Evolutionary conservation across 139 green algal genomes (phyloP), one percentile per base, ranked within the genome.

Genomic region (Zygnema circumcarinatum): DNA sequence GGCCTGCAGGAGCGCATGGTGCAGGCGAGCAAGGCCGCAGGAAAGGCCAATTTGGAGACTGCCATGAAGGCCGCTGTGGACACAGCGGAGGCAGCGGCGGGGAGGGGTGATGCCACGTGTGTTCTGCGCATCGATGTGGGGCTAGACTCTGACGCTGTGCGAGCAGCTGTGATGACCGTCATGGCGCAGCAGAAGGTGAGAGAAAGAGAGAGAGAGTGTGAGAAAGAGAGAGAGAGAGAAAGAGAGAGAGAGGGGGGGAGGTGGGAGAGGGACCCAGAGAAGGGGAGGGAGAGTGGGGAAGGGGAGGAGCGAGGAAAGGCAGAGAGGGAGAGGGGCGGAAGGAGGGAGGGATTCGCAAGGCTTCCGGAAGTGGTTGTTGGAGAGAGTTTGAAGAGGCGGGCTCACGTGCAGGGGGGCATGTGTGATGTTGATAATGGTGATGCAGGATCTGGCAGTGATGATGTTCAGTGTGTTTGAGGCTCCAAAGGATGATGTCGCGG

Each of bases 21-120:
- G 76, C 94, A 96, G 25, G 92, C 90, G 22, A 73, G 94, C 56
- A 98, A 98, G 93, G 92, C 85, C 35, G 93, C 91, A 20, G 93
- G 93, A 0, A 94, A 93, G 0, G 94, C 90, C 38, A 98, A 96
- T 91, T 95, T 96, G 74, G 81, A 92, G 69, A 67, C 76, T 31
- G 94, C 93, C 21, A 88, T 95, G 73, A 47, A 74, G 35, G 74
- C 62, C 2, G 90, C 89, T 2, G 74, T 91, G 1, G 81, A 88
- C 73, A n/a, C 31, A 3, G 90, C 85, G 2, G 88, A 40, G 36
- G 86, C 78, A n/a, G 76, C 91, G 3, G 91, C 86, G 0, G 87
- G 83, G 7, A 81, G 47, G 0, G 90, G 87, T 21, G 31, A 83
- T 38, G 74, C 25, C 25, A 84, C 87, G 29, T 76, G 83, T 33